Percentiles rank a stretch among this genome's conserved stretches.
Conservation (phyloP, 192 early-diverging fungal species). For the Podila clonocystis region DNA sequence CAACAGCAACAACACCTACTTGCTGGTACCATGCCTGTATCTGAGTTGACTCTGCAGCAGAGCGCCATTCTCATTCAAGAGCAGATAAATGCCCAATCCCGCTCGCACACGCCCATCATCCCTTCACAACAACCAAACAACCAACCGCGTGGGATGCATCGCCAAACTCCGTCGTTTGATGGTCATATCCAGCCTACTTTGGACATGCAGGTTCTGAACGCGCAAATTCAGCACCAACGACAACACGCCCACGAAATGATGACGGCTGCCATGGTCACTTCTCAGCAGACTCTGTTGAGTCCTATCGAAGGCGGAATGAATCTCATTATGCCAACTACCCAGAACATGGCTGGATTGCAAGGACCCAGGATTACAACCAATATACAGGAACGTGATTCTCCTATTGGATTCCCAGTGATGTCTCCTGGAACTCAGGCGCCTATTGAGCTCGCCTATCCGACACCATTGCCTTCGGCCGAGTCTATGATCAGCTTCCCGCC, state of each 20-base stretch:
- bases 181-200: constrained; percentile 20
- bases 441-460: constrained; percentile 22
- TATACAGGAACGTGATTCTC: constrained; percentile 12
- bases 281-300: constrained; percentile 32
- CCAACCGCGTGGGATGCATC: constrained; percentile 21
- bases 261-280: constrained; percentile 12
- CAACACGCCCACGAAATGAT: constrained; percentile 33
- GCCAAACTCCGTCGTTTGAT: constrained; percentile 35
- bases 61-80: constrained; percentile 40
- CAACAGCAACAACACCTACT: constrained; percentile 13
- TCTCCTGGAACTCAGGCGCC: not conserved
- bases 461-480: constrained; percentile 25
- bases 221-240: constrained; percentile 38
- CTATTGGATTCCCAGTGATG: no score
- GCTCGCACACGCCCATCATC: constrained; percentile 39
- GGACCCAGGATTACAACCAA: constrained; percentile 12
- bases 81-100: constrained; percentile 38
- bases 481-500: constrained; percentile 34
- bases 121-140: constrained; percentile 21
- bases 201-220: constrained; percentile 22
- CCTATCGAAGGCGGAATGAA: constrained; percentile 21
- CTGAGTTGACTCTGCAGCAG: constrained; percentile 23
- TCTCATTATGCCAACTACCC: constrained; percentile 25
- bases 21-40: not conserved
- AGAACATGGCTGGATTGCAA: constrained; percentile 17